These are phyloP conservation scores for Thalassiosira mediterranea DNA, from an alignment of 352 stramenopile genomes.

Conservation along the genomic window DNA sequence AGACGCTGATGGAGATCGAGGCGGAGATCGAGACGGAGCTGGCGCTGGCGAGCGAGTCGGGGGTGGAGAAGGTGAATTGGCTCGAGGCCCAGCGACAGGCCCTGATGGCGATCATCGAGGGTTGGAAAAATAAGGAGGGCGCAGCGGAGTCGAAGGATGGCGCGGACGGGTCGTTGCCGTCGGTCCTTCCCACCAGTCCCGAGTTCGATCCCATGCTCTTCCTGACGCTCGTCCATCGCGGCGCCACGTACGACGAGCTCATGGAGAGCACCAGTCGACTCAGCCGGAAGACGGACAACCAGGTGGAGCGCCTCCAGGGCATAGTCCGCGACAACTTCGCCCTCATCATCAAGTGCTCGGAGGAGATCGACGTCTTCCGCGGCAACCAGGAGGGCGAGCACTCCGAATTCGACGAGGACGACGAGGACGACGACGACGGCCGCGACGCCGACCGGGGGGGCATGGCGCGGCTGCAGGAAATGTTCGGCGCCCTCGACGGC, in stretches of 20 bases:
- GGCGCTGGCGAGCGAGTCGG: slow-evolving; percentile 32
- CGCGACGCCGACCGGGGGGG: slow-evolving; percentile 18
- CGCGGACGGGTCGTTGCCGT: slow-evolving; percentile 24
- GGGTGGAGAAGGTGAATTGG: slow-evolving; percentile 57
- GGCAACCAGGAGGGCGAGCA: too few relatives aligned
- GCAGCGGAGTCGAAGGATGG: slow-evolving; percentile 18
- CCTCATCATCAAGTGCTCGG: slow-evolving; percentile 81
- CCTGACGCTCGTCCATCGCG: slow-evolving; percentile 79
- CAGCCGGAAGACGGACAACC: slow-evolving; percentile 80
- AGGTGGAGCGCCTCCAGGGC: slow-evolving; percentile 77
- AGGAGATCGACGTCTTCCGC: slow-evolving; percentile 84
- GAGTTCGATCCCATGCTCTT: slow-evolving; percentile 84
- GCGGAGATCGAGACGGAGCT: slow-evolving; percentile 39
- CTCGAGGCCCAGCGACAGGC: slow-evolving; percentile 69
- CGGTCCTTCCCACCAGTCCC: slow-evolving; percentile 67
- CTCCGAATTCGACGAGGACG: too few relatives aligned
- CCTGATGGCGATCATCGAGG: slow-evolving; percentile 65
- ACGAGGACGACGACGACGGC: slow-evolving; percentile 28
- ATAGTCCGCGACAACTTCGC: slow-evolving; percentile 84
- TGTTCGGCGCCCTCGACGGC: slow-evolving; percentile 70
- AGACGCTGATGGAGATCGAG: slow-evolving; percentile 67
- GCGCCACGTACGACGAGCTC: slow-evolving; percentile 73
- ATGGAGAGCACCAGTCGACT: slow-evolving; percentile 72
- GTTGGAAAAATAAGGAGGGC: slow-evolving; percentile 16
- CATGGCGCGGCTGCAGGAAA: slow-evolving; percentile 57